Base-by-base conservation (phyloP, 441 rosid genomes). In the Pelargonium cotyledonis region DNA sequence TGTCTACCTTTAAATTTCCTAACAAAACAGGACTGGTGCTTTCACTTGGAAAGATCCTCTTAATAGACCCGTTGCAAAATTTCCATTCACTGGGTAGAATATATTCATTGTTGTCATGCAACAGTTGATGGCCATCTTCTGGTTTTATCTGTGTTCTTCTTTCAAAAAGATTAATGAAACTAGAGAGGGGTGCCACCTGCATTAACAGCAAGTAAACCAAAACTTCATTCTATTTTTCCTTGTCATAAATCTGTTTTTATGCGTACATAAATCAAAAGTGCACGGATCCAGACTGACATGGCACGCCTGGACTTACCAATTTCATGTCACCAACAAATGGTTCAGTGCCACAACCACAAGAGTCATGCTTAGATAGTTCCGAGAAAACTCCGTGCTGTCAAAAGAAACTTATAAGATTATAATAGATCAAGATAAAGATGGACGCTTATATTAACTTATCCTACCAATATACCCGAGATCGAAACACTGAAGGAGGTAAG, bases 101-200 rank as follows among this genome's bases (percentile, higher is more conserved):
- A 46, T 11, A 29, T 70, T 35, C 68, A 68, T 49, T 68, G 69
- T 68, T 70, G 53, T 65, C 74, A 64, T 6, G 58, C 19, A 53
- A 73, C 65, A 62, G 49, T 61, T 63, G 70, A 67, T 41, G 38
- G 21, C 74, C 66, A 40, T 68, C 75, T 75, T 76, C 79, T 65
- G 62, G 75, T 73, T 72, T 68, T 55, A 73, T 70, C 40, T 58
- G 65, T 72, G 76, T 79, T 71, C 66, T 70, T 74, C 70, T 73
- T 79, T 90, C 85, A 83, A 84, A 88, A 74, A 79, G 80, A 68
- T 77, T 70, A 68, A 89, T 73, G 72, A 90, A 84, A 73, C 74
- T 76, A 67, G 97, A 86, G 84, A 95, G 68, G 29, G 99, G 85
- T 65, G 80, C 79, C 77, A 84, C 96, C 99, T 95, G 82, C 73